Evolutionary conservation across 768 basidiomycete genomes (phyloP).

Genomic region (Hericium coralloides): DNA sequence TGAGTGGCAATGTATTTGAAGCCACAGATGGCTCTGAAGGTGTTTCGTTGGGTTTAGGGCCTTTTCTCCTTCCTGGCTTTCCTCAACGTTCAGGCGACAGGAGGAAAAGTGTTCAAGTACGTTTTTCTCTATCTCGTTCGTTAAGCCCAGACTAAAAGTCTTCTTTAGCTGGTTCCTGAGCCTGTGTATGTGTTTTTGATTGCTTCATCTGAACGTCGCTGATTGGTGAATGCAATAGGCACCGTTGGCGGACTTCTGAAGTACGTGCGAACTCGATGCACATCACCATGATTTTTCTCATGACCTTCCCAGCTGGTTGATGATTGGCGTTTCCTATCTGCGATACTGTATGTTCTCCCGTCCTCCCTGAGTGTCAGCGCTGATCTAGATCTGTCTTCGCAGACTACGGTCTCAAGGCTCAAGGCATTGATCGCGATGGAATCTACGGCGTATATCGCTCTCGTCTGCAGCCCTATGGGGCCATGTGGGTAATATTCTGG

Average conservation of each 20-base stretch:
- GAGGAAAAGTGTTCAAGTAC: slow-evolving; percentile 11
- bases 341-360: slow-evolving; percentile 7
- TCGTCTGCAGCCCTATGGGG: slow-evolving; percentile 12
- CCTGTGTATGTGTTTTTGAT: slow-evolving; percentile 4
- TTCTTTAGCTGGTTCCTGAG: slow-evolving; percentile 9
- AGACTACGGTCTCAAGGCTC: slow-evolving; percentile 12
- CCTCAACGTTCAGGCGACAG: slow-evolving; percentile 4
- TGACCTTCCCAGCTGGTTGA: slow-evolving; percentile 9
- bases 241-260: slow-evolving; percentile 14
- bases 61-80: slow-evolving; percentile 11
- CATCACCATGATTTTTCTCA: not conserved
- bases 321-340: slow-evolving; percentile 13
- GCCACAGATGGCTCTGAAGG: too few relatives aligned
- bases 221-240: slow-evolving; percentile 3
- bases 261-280: not conserved
- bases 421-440: not conserved
- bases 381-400: not conserved
- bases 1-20: not conserved
- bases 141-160: not conserved
- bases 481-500: slow-evolving; percentile 13
- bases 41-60: slow-evolving; percentile 1
- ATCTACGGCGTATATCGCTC: slow-evolving; percentile 6
- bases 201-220: not conserved
- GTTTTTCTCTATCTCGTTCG: not conserved
- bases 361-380: not conserved